Base-by-base conservation (phyloP, 495 filamentous ascomycete species). In the Clavariopsis aquatica region DNA sequence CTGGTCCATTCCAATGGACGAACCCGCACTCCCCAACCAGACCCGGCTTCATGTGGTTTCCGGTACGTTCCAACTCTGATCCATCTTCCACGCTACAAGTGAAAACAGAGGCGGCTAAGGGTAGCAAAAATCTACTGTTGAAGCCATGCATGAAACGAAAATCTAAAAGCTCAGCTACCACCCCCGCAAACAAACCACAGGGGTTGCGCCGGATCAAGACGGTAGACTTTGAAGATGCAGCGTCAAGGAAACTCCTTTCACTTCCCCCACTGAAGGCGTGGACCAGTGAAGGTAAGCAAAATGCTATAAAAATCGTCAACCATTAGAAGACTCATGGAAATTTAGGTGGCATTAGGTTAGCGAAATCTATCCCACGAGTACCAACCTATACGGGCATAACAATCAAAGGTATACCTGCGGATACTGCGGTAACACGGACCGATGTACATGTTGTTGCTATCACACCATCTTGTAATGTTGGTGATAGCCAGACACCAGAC, bases 381-480 rank as follows among this genome's bases (percentile, higher is more conserved):
- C 28, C 2, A 12, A 26, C 57, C 6, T 58, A 17, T 51, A 38
- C 45, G 2, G 58, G 24, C 23, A 28, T 54, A 46, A 58, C 10
- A 13, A 53, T 38, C 5, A 68, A 68, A 51, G 60, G 65, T 29
- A 23, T n/a, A 24, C 28, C 46, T 26, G 65, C 65, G 1, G 65
- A 68, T 20, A n/a, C 59, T 43, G 65, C 60, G 8, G 49, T 56
- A 15, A 68, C 65, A 10, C 10, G 55, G 27, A 64, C 65, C 7
- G 65, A 68, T 51, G 65, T 68, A 1, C 65, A 64, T 27, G 65
- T 68, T 1, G 60, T 68, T 13, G 65, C 65, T 12, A 43, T 68
- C 23, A 60, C 60, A 6, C 65, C 65, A 15, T 63, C 60, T 8
- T 62, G 51, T 55, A 60, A 23, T 17, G 5, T n/a, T 3, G 38